phyloP scores from a whole-genome alignment of 2,329 filamentous ascomycete species.

The Remersonia thermophila region DNA sequence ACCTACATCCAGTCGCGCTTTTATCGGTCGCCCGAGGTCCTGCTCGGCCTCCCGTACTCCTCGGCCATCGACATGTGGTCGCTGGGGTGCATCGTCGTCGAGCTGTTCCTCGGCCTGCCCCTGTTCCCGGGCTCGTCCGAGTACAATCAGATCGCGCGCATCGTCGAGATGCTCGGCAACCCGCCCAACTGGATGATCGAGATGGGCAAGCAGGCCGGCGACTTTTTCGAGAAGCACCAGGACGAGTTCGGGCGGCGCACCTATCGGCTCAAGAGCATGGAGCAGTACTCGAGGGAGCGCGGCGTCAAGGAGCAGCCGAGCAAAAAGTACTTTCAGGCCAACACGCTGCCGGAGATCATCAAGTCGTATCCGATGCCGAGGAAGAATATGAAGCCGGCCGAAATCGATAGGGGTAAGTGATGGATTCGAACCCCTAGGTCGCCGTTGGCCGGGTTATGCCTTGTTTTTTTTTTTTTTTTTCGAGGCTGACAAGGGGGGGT shows the following conservation, averaged over 20 bases:
- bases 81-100: slow-evolving; percentile 92
- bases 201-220: slow-evolving; percentile 92
- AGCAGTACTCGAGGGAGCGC: slow-evolving; percentile 92
- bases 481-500: neutral
- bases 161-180: slow-evolving; percentile 94
- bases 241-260: slow-evolving; percentile 89
- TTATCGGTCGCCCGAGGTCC: slow-evolving; percentile 90
- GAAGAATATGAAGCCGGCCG: slow-evolving; percentile 97
- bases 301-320: slow-evolving; percentile 96
- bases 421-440: slow-evolving; percentile 4
- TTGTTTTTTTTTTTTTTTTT: too few relatives aligned
- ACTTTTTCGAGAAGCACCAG: slow-evolving; percentile 87
- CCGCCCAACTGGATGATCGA: slow-evolving; percentile 99
- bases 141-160: slow-evolving; percentile 95
- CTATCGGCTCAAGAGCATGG: slow-evolving; percentile 91
- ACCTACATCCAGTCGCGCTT: slow-evolving; percentile 98
- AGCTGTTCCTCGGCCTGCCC: slow-evolving; percentile 87
- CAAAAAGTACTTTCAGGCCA: slow-evolving; percentile 98
- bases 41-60: slow-evolving; percentile 92
- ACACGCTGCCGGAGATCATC: slow-evolving; percentile 89
- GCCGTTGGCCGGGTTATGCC: too few relatives aligned
- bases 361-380: slow-evolving; percentile 95
- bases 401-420: slow-evolving; percentile 83
- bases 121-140: slow-evolving; percentile 95
- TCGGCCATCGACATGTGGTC: slow-evolving; percentile 99